Base-by-base conservation (phyloP, 768 basidiomycete genomes). In the Leccinum disarticulatum region DNA sequence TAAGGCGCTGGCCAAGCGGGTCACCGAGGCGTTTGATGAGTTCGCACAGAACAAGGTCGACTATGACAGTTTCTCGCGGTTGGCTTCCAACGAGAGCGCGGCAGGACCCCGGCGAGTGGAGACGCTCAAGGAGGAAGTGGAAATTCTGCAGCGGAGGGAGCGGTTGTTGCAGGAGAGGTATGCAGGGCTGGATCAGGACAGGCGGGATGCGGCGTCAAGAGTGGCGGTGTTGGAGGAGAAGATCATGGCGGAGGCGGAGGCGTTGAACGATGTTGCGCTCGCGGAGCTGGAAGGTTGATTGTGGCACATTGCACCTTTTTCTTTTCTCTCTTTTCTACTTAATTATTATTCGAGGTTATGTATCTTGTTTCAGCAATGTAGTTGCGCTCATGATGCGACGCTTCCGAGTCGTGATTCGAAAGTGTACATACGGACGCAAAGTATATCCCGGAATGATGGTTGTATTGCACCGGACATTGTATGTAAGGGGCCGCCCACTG, bases 71-170 rank as follows among this genome's bases (percentile, higher is more conserved):
- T 98, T 97, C 73, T 78, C 80, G 28, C 82, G 84, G 61, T 77
- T 99, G 55, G 84, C 83, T 55, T 74, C 77, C 50, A 86, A 87
- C 66, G 97, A 99, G 77, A 72, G 77, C 25, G 87, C 82, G 1
- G 83, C 85, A 54, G 93, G 90, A 3, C 95, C 95, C 10, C 81
- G 86, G 56, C 77, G 96, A 48, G 80, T 94, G 54, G 86, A 85
- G 52, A 77, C 80, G n/a, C 81, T 97, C 64, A 86, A 86, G 71
- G 93, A 93, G 66, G 95, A 98, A 71, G 95, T 98, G 25, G 88
- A 90, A 38, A 79, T 76, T 62, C 79, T 98, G 30, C 88, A 92
- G 71, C 77, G 80, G 59, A 80, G 91, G 64, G 97, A 98, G 75
- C 77, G 81, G 56, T 74, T 84, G 66, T 76, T 97, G 64, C 97